Evolutionary conservation across 441 rosid species (phyloP).

Genomic region (Adansonia rubrostipa): DNA sequence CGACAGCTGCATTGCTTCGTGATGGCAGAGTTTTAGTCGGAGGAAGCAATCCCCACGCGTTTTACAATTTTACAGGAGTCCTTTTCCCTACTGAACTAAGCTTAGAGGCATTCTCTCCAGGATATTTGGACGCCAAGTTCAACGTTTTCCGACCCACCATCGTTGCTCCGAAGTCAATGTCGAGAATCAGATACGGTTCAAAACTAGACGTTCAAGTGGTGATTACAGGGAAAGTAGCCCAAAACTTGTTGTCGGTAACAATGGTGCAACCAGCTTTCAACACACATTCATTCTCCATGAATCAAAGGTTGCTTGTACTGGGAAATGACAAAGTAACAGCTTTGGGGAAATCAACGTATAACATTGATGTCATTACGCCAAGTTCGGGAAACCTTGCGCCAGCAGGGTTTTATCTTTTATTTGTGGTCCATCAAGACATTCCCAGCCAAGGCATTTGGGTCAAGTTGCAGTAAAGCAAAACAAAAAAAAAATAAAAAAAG

Average conservation of each 20-base stretch:
- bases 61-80: conserved; percentile 53
- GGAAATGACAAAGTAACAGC: conserved; percentile 28
- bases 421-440: conserved; percentile 54
- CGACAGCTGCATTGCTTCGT: conserved; percentile 52
- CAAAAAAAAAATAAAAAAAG: no score
- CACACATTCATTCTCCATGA: conserved; percentile 66
- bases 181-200: conserved; percentile 32
- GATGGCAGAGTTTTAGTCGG: conserved; percentile 65
- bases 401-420: conserved; percentile 56
- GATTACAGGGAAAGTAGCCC: conserved; percentile 27
- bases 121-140: conserved; percentile 40
- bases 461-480: conserved; percentile 29
- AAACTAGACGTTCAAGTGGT: conserved; percentile 31
- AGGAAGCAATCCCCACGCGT: conserved; percentile 56
- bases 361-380: conserved; percentile 44
- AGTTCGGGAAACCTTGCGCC: conserved; percentile 49
- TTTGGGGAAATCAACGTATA: conserved; percentile 25
- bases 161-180: conserved; percentile 32
- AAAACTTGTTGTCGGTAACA: conserved; percentile 42
- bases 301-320: conserved; percentile 57
- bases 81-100: conserved; percentile 62
- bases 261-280: conserved; percentile 58
- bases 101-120: conserved; percentile 56
- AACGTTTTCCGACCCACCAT: conserved; percentile 47
- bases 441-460: conserved; percentile 69